Base-by-base conservation (phyloP, 164 flowering plant genomes). In the Buxus sempervirens region DNA sequence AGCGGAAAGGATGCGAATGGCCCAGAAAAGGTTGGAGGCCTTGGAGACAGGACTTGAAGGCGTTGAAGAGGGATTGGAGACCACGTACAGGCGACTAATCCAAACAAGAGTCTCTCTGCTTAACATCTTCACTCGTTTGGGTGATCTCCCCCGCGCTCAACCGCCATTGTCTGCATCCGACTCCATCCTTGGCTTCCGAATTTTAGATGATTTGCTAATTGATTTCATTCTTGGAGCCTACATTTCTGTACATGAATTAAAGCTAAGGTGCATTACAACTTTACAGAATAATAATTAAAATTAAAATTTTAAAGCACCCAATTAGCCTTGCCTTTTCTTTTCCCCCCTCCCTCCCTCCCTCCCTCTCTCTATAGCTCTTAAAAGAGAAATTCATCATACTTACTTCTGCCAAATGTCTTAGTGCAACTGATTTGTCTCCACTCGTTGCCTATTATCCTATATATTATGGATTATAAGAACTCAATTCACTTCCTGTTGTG, bases 91-190 rank as follows among this genome's bases (percentile, higher is more conserved):
- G 71, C 78, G 83, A 32, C 72, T 88, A 75, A 83, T 88, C 49
- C 75, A 81, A 41, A 83, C 86, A 21, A 81, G 91, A 69, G 91
- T 86, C 69, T 77, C 80, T 4, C 85, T 88, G 36, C 84, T 84
- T 13, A 88, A 83, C 67, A 79, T 87, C 63, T 70, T 83, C 38
- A 84, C 81, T 57, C 54, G 58, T 48, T 73, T 79, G 59, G 36
- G 23, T 42, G 32, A 9, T 2, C n/a, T n/a, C n/a, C n/a, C n/a
- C n/a, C n/a, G n/a, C n/a, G 48, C 5, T 26, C 48, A 28, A 42
- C 14, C 21, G 10, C 28, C 51, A 45, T 45, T 2, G 12, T 45
- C 12, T 10, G 51, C 51, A 45, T 10, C 7, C 38, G 5, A 42
- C 1, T 54, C 56, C 18, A 0, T 48, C 24, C 28, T 28, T 41